A percentile compares a stretch with the other conserved stretches of the same genome.
Conservation (phyloP, 169 alveolate species). For the Plasmodium knowlesi region DNA sequence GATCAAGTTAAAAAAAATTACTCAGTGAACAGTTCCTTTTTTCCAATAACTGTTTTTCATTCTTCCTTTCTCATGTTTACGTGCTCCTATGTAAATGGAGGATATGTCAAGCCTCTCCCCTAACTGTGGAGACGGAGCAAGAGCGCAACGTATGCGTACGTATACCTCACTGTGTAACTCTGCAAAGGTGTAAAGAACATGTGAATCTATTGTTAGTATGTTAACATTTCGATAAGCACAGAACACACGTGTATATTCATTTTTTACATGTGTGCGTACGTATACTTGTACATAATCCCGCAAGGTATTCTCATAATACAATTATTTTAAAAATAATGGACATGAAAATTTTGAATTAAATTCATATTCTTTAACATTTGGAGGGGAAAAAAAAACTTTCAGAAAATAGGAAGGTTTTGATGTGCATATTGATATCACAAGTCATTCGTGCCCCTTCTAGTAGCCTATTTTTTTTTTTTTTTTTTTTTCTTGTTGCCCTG, state of each 20-base stretch:
- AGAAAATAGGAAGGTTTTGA: neutral
- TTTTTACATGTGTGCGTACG: neutral
- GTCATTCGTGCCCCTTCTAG: neutral
- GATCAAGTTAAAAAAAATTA: neutral
- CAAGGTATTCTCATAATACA: neutral
- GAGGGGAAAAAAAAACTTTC: neutral
- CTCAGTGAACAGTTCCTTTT: neutral
- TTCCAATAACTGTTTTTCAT: neutral
- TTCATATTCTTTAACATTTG: conserved; percentile 5
- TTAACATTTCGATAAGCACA: neutral
- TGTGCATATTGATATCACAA: neutral
- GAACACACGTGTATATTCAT: neutral
- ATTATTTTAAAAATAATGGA: conserved; percentile 2
- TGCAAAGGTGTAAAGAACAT: neutral
- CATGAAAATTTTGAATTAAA: conserved; percentile 1
- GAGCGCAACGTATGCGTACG: neutral
- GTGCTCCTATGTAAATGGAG: neutral
- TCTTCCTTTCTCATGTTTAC: neutral
- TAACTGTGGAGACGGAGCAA: neutral
- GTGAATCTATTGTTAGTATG: neutral
- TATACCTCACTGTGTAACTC: neutral
- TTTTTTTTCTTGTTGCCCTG: neutral
- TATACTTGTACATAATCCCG: neutral
- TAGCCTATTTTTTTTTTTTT: neutral
- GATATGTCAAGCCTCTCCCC: neutral